Base-by-base conservation (phyloP, 2,329 filamentous ascomycete genomes). In the Zopfia rhizophila region DNA sequence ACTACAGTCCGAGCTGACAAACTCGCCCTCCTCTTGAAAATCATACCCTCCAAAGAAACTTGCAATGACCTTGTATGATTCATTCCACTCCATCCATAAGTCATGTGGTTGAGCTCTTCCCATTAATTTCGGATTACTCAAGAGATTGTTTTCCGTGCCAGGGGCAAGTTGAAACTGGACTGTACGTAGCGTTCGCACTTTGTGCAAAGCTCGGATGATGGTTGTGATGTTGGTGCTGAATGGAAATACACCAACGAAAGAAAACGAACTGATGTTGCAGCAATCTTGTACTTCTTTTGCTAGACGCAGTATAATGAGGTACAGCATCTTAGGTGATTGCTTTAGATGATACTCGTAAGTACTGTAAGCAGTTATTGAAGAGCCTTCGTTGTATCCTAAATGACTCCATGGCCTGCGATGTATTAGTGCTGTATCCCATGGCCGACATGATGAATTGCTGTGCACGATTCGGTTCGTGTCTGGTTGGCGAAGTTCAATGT, bases 381-480 rank as follows among this genome's bases (percentile, higher is more conserved):
- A 90, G 7, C 88, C 87, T 72, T 93, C 89, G 64, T 92, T 92
- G 53, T 91, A 81, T 2, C 82, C 74, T 0, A 91, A 60, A 13
- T 81, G 78, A 0, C 77, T 78, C 89, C 89, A 92, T 2, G 81
- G 80, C 1, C 82, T 78, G n/a, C 81, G 73, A 18, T 78, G 77
- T 31, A 90, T 79, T 1, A 90, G 69, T 17, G 61, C 39, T 1
- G 48, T 45, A 13, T 58, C 39, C 51, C 58, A 58, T 5, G 58
- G 52, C 4, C 61, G 56, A 25, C 56, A 56, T 7, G 39, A 28
- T 8, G 33, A 43, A 6, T 45, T 29, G 25, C 38, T 27, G 14
- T 61, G 58, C 4, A 49, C 38, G 7, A 28, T 8, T 12, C 10
- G 43, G 3, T 25, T 30, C 11, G 58, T 30, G 3, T 54, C 50